Conservation (phyloP, 78 protist species). For the Cavenderia fasciculata region DNA sequence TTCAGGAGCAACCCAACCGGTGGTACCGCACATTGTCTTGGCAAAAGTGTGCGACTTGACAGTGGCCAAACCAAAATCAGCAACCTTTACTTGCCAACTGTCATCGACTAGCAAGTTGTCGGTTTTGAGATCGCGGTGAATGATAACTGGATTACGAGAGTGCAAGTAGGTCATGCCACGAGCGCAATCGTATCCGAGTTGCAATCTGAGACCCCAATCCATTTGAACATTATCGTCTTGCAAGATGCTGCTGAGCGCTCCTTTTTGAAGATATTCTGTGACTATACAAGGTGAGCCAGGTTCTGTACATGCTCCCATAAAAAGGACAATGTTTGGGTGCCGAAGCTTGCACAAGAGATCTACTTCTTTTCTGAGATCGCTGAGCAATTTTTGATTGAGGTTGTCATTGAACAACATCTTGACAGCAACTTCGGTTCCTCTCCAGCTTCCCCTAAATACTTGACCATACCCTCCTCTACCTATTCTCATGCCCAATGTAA, state of each 20-base stretch:
- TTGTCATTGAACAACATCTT: constrained; percentile 71
- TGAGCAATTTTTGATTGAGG: constrained; percentile 29
- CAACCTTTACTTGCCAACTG: constrained; percentile 71
- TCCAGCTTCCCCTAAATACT: constrained; percentile 70
- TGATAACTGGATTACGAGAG: constrained; percentile 78
- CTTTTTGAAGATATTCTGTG: constrained; percentile 71
- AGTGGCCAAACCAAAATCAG: constrained; percentile 87
- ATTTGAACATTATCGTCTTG: constrained; percentile 41
- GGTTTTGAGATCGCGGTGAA: constrained; percentile 89
- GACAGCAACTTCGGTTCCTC: constrained; percentile 76
- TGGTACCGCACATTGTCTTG: constrained; percentile 79
- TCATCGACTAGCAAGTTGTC: constrained; percentile 80
- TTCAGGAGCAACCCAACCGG: constrained; percentile 78
- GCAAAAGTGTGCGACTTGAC: constrained; percentile 61
- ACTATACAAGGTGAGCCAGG: constrained; percentile 78
- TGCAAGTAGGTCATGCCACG: constrained; percentile 90
- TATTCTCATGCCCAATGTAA: constrained; percentile 36
- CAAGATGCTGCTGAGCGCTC: constrained; percentile 59
- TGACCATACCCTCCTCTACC: constrained; percentile 77
- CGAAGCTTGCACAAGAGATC: constrained; percentile 60
- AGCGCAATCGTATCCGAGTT: constrained; percentile 76
- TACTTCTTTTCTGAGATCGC: constrained; percentile 66
- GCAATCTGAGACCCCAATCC: constrained; percentile 74
- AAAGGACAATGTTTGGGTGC: constrained; percentile 79
- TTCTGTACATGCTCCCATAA: constrained; percentile 87